Base-by-base conservation (phyloP, 1,284 basidiomycete species). In the Exsudoporus floridanus region DNA sequence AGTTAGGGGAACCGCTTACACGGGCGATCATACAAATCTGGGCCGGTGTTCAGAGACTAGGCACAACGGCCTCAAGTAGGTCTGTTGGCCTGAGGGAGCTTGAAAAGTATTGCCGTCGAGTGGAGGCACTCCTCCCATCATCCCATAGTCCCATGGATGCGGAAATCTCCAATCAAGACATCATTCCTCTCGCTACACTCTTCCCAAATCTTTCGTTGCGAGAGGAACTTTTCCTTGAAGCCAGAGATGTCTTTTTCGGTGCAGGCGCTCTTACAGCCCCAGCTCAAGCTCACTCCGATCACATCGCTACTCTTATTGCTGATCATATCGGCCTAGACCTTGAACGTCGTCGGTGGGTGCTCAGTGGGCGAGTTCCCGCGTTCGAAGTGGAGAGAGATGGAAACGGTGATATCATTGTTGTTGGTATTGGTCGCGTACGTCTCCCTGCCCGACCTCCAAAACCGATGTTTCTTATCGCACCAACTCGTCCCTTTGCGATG, bases 211-310 rank as follows among this genome's bases (percentile, higher is more conserved):
- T 88, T 5, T 73, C 82, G 0, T 68, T 94, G 10, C 86, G 95
- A 51, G 96, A 99, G 67, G 92, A 96, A 52, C 85, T 97, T 23
- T 94, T 90, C 62, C 77, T 95, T 39, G 92, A 97, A 67, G 92
- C 92, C 0, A 81, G 88, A 25, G 97, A 99, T 69, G 83, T 97
- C 25, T 98, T 99, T 73, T 90, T 98, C 57, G 94, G 92, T 21
- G 78, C 81, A 25, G 84, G 84, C 41, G 67, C 76, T 30, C 73
- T 79, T 35, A 86, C 81, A 4, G 62, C 78, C 2, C 70, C 81
- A 16, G 79, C 83, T 54, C 80, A 70, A 56, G 74, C 70, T 28
- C 83, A 83, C 55, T 65, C 75, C 31, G 74, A 79, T 18, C 65
- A 72, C 7, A 74, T 90, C 49, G 75, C 80, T 1, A 51, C 70